Base-by-base conservation (phyloP, 2,329 filamentous ascomycete genomes). In the Nemania abortiva region DNA sequence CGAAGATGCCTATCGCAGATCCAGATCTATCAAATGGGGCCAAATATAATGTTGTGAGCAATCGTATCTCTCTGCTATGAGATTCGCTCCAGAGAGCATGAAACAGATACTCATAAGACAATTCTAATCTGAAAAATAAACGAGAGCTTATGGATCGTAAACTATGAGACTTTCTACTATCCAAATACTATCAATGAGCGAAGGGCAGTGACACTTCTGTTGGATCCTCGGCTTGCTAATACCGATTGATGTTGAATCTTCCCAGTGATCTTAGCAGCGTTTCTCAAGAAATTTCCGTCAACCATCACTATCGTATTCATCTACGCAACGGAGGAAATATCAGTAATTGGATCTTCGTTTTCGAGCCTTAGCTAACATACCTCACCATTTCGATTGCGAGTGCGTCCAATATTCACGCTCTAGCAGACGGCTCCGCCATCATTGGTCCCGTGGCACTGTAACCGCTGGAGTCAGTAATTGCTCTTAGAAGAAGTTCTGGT, bases 391-490 rank as follows among this genome's bases (percentile, higher is more conserved):
- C 11, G 1, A 29, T 42, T 27, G n/a, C 6, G 15, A 13, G 37
- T 13, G 9, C 18, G 37, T 24, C 27, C 6, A 22, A 22, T 29
- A 13, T 31, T 47, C 5, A n/a, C 39, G 42, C 22, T 58, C 55
- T 60, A 65, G 54, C 62, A 64, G 45, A 64, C 62, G 31, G 70
- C 64, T 18, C 10, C 64, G 18, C 70, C 70, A 15, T 72, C 50
- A 54, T 65, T 67, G 50, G n/a, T 47, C 31, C 70, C 67, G 49
- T 68, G 67, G 70, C 70, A 72, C n/a, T n/a, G n/a, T n/a, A n/a
- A n/a, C n/a, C n/a, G n/a, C n/a, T n/a, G n/a, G n/a, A n/a, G n/a
- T n/a, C n/a, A n/a, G n/a, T n/a, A n/a, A n/a, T n/a, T n/a, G n/a
- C n/a, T n/a, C n/a, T n/a, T n/a, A n/a, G n/a, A n/a, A n/a, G n/a